phyloP scores from a whole-genome alignment of 345 rosid species.

The Iberis pinnata region DNA sequence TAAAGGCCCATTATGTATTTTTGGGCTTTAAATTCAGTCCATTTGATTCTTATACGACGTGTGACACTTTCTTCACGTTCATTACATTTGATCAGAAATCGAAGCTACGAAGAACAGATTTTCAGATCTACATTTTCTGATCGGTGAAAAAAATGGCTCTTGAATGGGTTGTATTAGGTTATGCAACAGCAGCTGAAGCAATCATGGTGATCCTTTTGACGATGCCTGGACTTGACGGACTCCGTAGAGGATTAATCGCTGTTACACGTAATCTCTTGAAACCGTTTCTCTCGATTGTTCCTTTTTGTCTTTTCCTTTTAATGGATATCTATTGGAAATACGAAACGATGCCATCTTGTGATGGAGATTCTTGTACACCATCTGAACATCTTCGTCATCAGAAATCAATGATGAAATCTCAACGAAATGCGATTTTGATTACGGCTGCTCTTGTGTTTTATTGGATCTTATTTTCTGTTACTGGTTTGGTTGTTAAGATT shows the following conservation, averaged over 20 bases:
- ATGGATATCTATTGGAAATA: slow-evolving; percentile 96
- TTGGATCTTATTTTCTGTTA: slow-evolving; percentile 80
- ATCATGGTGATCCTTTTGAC: slow-evolving; percentile 79
- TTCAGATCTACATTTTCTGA: slow-evolving; percentile 22
- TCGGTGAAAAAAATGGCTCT: slow-evolving; percentile 57
- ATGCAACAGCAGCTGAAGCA: slow-evolving; percentile 87
- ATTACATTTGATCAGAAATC: slow-evolving; percentile 4
- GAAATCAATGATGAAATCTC: slow-evolving; percentile 88
- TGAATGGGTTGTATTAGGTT: slow-evolving; percentile 89
- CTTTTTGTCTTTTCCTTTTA: slow-evolving; percentile 71
- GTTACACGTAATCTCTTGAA: slow-evolving; percentile 83
- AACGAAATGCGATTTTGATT: slow-evolving; percentile 73
- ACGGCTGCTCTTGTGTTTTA: slow-evolving; percentile 69
- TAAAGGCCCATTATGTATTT: neutral
- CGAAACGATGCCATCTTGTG: slow-evolving; percentile 74
- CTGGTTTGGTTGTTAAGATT: slow-evolving; percentile 53
- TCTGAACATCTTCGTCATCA: slow-evolving; percentile 81
- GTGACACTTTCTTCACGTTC: slow-evolving; percentile 25
- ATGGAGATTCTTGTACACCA: slow-evolving; percentile 65
- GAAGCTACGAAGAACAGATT: slow-evolving; percentile 14
- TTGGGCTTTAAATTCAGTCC: slow-evolving; percentile 1
- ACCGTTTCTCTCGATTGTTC: slow-evolving; percentile 83
- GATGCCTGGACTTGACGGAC: slow-evolving; percentile 71
- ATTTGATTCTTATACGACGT: slow-evolving; percentile 6
- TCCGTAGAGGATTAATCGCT: slow-evolving; percentile 62